These are phyloP conservation scores for Leccinum subgranulosum DNA, from an alignment of 768 basidiomycete species.

Conservation along the genomic window DNA sequence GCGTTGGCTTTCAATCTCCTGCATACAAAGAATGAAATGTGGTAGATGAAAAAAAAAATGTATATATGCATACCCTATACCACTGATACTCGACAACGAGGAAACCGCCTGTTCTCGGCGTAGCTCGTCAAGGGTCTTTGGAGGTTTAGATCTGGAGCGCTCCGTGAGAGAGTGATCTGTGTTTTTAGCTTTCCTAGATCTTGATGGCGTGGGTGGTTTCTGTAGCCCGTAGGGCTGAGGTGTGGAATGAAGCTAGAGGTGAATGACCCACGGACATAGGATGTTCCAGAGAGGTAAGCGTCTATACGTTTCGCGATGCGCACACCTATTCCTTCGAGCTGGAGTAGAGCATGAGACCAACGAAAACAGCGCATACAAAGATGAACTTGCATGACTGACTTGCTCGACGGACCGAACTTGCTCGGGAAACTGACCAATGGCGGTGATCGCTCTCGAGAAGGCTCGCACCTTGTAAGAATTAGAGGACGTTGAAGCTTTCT, in stretches of 20 bases:
- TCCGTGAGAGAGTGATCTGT: constrained; percentile 4
- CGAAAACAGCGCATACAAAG: background rate
- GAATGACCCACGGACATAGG: constrained; percentile 36
- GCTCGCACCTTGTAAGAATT: constrained; percentile 52
- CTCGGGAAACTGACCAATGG: constrained; percentile 37
- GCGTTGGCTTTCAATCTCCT: constrained; percentile 34
- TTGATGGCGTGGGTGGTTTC: constrained; percentile 15
- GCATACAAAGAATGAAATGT: background rate
- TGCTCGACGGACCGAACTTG: constrained; percentile 45
- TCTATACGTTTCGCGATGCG: constrained; percentile 48
- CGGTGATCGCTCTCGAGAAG: constrained; percentile 46
- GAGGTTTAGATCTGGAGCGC: constrained; percentile 1
- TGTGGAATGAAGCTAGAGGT: background rate
- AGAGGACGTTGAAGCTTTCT: constrained; percentile 32
- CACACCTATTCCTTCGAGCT: constrained; percentile 34
- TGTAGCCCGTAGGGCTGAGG: background rate
- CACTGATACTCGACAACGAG: constrained; percentile 38
- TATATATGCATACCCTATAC: constrained; percentile 44
- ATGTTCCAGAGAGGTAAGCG: constrained; percentile 33
- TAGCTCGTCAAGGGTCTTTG: constrained; percentile 25
- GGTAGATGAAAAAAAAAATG: background rate
- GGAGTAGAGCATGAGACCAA: constrained; percentile 6
- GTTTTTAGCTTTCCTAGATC: background rate
- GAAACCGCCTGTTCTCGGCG: constrained; percentile 28
- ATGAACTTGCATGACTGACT: constrained; percentile 26